A percentile compares a stretch with the other conserved stretches of the same genome.
These are phyloP conservation scores for Wickerhamomyces rabaulensis DNA, from an alignment of 805 yeast species.

Conservation along the genomic window DNA sequence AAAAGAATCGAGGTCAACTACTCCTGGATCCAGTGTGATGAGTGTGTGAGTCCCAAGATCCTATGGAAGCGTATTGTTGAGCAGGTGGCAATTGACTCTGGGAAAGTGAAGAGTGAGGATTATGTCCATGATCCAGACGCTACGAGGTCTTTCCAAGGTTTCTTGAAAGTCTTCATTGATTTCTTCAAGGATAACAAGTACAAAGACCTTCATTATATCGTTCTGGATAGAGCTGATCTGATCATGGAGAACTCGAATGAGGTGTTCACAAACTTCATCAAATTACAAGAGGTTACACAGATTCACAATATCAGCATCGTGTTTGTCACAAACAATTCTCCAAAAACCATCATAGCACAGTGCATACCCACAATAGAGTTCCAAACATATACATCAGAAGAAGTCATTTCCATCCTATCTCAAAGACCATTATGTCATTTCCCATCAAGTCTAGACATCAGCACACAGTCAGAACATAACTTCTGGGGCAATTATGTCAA, in stretches of 20 bases:
- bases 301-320: conserved; percentile 15
- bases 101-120: conserved; percentile 2
- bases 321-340: conserved; percentile 14
- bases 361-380: conserved; percentile 17
- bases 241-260: conserved; percentile 19
- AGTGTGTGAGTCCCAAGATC: conserved; percentile 21
- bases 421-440: conserved; percentile 6
- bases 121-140: conserved; percentile 8
- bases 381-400: conserved; percentile 13
- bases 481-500: conserved; percentile 22
- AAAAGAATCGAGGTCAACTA: conserved; percentile 5
- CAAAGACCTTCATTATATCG: conserved; percentile 17
- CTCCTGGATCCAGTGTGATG: conserved; percentile 21
- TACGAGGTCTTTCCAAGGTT: conserved; percentile 18
- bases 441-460: conserved; percentile 4
- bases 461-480: not conserved
- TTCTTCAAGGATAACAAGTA: conserved; percentile 8
- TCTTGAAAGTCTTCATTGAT: conserved; percentile 12
- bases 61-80: conserved; percentile 17
- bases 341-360: conserved; percentile 15
- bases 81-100: conserved; percentile 11
- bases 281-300: conserved; percentile 15
- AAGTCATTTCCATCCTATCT: conserved; percentile 8
- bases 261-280: conserved; percentile 13
- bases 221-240: conserved; percentile 21